phyloP scores from a whole-genome alignment of 2,329 filamentous ascomycete genomes.

The Mollisiaceae sp. region DNA sequence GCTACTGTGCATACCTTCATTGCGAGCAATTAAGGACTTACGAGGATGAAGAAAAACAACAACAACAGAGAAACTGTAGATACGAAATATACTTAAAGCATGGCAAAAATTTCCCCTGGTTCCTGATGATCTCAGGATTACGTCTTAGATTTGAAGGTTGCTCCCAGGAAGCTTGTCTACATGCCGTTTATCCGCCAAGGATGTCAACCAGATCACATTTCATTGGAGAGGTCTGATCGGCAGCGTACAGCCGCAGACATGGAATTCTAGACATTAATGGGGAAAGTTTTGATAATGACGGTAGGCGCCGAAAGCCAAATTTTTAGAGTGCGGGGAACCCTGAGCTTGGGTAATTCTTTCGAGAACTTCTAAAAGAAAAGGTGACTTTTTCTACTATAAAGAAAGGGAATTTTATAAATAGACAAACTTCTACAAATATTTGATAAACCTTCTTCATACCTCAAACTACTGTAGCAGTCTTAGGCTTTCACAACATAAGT shows the following conservation, averaged over 20 bases:
- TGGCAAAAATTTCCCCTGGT: neutral
- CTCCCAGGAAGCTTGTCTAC: neutral
- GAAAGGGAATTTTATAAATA: no score
- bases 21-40: neutral
- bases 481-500: no score
- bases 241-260: neutral
- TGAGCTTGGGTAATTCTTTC: neutral
- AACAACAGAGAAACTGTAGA: neutral
- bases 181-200: neutral
- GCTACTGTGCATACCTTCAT: conserved; percentile 5
- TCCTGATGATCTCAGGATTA: neutral
- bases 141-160: neutral
- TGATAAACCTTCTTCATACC: no score
- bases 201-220: neutral
- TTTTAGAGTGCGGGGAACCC: neutral
- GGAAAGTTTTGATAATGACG: neutral
- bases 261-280: neutral
- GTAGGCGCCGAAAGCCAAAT: neutral
- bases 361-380: neutral
- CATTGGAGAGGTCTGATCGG: neutral
- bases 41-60: neutral
- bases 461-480: no score
- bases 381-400: no score
- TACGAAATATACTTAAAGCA: neutral
- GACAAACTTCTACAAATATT: no score